Evolutionary conservation across 176 grass and related monocot species (phyloP).

Genomic region (Ananas comosus): DNA sequence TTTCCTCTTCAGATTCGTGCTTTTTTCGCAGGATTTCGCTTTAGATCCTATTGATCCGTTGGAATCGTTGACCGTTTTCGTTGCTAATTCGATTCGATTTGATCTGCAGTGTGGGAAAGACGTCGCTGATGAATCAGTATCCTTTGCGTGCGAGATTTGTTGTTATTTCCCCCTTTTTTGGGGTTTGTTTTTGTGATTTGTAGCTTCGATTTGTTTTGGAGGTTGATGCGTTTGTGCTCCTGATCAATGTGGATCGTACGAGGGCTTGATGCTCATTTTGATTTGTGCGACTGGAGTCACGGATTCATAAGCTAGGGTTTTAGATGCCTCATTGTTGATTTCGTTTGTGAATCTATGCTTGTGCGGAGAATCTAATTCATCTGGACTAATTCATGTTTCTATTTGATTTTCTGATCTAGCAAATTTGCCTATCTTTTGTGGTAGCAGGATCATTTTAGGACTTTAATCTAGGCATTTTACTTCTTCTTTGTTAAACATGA

Average conservation of each 20-base stretch:
- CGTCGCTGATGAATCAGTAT: slow-evolving; percentile 99
- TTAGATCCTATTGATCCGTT: not conserved
- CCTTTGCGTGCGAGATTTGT: slow-evolving; percentile 31
- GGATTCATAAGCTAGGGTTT: not conserved
- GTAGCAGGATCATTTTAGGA: no score
- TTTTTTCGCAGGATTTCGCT: not conserved
- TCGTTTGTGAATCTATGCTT: no score
- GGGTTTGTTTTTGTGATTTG: not conserved
- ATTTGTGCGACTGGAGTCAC: no score
- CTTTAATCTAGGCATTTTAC: no score
- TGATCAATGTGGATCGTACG: not conserved
- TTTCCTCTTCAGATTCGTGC: not conserved
- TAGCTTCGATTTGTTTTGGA: not conserved
- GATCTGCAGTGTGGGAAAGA: slow-evolving; percentile 77
- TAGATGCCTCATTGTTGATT: not conserved
- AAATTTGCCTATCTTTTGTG: no score
- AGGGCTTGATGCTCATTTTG: not conserved
- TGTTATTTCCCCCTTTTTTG: slow-evolving; percentile 8
- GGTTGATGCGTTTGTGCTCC: not conserved
- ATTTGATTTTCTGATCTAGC: no score
- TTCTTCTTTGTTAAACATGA: no score
- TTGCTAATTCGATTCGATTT: slow-evolving; percentile 11
- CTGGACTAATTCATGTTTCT: no score
- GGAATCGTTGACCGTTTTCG: not conserved
- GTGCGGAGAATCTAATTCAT: no score